Percentiles rank a stretch among this genome's conserved stretches.
phyloP scores from a whole-genome alignment of 805 yeast species.

The Wickerhamiella sergipiensis region DNA sequence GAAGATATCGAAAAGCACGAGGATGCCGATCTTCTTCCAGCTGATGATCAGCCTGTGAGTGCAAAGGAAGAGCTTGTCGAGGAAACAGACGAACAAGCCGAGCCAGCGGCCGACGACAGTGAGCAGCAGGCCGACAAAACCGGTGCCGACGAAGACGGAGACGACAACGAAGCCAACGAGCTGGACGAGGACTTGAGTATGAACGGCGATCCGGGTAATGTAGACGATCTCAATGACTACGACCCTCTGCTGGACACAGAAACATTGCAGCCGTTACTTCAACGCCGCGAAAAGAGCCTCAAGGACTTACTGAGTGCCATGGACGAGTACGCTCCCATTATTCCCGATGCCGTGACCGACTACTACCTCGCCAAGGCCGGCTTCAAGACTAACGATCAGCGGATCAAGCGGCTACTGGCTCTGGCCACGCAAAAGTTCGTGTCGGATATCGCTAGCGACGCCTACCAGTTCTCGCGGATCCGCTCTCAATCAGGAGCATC shows the following conservation, averaged over 20 bases:
- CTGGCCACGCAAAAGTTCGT: conserved; percentile 93
- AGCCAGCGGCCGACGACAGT: no score
- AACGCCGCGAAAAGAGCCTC: conserved; percentile 26
- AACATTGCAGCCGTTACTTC: conserved; percentile 16
- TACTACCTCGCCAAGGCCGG: conserved; percentile 81
- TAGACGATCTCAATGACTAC: background rate
- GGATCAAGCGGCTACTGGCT: conserved; percentile 74
- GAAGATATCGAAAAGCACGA: background rate
- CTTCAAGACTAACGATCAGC: conserved; percentile 61
- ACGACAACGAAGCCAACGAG: background rate
- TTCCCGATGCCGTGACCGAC: conserved; percentile 93
- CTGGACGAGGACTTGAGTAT: background rate
- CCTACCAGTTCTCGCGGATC: conserved; percentile 88
- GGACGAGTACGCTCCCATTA: conserved; percentile 91
- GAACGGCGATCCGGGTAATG: conserved; percentile 1
- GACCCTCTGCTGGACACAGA: conserved; percentile 15
- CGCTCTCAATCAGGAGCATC: conserved; percentile 76
- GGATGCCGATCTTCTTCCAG: background rate
- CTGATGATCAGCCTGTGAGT: no score
- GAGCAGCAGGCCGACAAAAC: no score
- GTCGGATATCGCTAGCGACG: conserved; percentile 89
- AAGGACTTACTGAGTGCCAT: conserved; percentile 74
- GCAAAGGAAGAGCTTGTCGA: background rate
- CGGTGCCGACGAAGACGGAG: background rate
- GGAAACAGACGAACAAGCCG: background rate